Percentiles rank a stretch among this genome's conserved stretches.
Conservation (phyloP, 441 rosid species). For the Adansonia madagascariensis region DNA sequence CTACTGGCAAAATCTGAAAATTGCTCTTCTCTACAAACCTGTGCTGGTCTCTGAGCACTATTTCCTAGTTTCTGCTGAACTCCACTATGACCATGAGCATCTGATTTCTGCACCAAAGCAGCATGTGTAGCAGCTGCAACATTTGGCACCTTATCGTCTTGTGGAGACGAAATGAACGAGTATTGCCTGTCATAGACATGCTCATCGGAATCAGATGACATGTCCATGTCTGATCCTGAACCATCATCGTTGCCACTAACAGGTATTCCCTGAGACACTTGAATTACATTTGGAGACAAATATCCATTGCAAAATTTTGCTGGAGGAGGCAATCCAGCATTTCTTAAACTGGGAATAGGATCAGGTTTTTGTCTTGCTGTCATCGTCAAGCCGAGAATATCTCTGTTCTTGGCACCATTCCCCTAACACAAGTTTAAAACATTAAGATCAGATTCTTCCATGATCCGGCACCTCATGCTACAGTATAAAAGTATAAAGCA, state of each 20-base stretch:
- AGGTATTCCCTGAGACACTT: constrained; percentile 37
- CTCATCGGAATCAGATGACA: constrained; percentile 65
- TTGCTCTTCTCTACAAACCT: constrained; percentile 40
- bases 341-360: constrained; percentile 41
- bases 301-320: constrained; percentile 43
- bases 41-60: constrained; percentile 28
- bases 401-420: constrained; percentile 37
- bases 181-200: constrained; percentile 44
- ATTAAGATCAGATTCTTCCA: constrained; percentile 24
- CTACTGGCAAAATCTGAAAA: constrained; percentile 57
- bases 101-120: constrained; percentile 29
- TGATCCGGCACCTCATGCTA: constrained; percentile 11
- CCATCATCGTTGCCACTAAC: constrained; percentile 39
- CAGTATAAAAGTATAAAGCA: neutral
- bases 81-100: constrained; percentile 22
- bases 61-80: constrained; percentile 31
- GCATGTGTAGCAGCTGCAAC: constrained; percentile 30
- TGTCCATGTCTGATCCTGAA: constrained; percentile 75
- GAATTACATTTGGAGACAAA: constrained; percentile 44
- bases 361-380: constrained; percentile 40
- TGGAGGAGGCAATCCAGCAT: constrained; percentile 42
- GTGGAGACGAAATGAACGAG: constrained; percentile 62
- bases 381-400: constrained; percentile 37
- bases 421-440: constrained; percentile 38
- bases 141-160: constrained; percentile 43